Conservation (phyloP, 495 filamentous ascomycete species). For the Aspergillus ellipticus region DNA sequence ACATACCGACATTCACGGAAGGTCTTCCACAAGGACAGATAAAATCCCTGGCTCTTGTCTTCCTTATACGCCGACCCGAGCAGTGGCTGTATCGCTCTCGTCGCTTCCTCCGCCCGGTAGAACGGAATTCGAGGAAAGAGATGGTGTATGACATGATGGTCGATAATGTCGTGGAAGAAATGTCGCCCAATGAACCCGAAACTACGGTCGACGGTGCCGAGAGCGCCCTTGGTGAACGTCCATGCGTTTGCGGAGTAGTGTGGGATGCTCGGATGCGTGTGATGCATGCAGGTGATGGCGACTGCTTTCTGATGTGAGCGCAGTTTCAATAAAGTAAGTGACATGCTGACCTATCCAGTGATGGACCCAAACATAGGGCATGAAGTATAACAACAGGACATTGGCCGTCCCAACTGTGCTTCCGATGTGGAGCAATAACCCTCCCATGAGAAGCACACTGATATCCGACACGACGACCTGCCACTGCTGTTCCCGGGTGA, state of each 20-base stretch:
- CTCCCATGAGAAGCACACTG: constrained; percentile 42
- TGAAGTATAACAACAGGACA: constrained; percentile 44
- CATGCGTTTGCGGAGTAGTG: constrained; percentile 71
- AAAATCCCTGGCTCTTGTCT: neutral
- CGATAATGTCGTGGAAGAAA: constrained; percentile 83
- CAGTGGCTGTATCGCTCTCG: neutral
- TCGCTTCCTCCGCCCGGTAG: constrained; percentile 4
- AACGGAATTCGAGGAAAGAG: constrained; percentile 50
- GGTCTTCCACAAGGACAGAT: neutral
- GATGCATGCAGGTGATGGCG: constrained; percentile 81
- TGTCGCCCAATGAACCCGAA: constrained; percentile 81
- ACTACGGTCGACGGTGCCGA: constrained; percentile 81
- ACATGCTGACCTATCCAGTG: constrained; percentile 49
- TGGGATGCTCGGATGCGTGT: constrained; percentile 77
- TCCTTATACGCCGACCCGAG: neutral
- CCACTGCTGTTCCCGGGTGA: constrained; percentile 50
- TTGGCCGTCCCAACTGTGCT: constrained; percentile 44
- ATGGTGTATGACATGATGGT: constrained; percentile 86
- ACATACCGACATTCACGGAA: neutral
- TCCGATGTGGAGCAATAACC: constrained; percentile 35
- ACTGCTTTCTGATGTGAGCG: constrained; percentile 41
- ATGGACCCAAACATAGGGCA: constrained; percentile 57
- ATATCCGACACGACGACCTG: constrained; percentile 56
- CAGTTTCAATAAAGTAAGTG: constrained; percentile 1
- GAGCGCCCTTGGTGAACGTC: constrained; percentile 79